A percentile compares a stretch with the other conserved stretches of the same genome.
These are phyloP conservation scores for Aureobasidium sp. DNA, from an alignment of 2,329 filamentous ascomycete genomes.

Conservation along the genomic window DNA sequence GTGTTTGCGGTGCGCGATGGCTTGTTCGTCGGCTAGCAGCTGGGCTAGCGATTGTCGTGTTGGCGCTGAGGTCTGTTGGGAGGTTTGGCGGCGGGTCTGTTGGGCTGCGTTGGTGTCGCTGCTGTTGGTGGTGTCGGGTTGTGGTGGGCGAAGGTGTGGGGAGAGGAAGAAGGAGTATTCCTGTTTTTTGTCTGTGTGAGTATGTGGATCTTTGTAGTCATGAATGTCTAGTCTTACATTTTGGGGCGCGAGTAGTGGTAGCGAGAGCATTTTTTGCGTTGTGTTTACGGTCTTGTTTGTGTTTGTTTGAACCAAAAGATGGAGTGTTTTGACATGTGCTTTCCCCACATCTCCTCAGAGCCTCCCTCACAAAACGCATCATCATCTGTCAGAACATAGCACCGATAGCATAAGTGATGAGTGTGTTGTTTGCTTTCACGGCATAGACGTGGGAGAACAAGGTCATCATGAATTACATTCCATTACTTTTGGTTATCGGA, in stretches of 20 bases:
- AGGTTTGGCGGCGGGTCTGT: constrained; percentile 16
- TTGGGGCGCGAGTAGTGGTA: constrained; percentile 62
- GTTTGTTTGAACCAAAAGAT: not conserved
- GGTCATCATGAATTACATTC: not conserved
- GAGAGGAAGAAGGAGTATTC: constrained; percentile 17
- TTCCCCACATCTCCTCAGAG: not conserved
- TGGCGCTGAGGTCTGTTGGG: constrained; percentile 27
- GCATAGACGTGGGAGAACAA: not conserved
- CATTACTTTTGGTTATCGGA: constrained; percentile 9
- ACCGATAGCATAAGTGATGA: not conserved
- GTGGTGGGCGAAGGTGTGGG: constrained; percentile 8
- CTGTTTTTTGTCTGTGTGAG: not conserved
- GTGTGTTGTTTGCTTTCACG: not conserved
- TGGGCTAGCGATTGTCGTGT: constrained; percentile 57
- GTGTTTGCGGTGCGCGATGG: constrained; percentile 66
- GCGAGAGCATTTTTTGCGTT: constrained; percentile 31
- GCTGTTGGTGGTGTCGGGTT: not conserved
- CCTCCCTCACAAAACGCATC: not conserved
- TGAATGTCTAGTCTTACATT: constrained; percentile 47
- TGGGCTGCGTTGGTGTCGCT: not conserved
- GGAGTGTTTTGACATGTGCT: constrained; percentile 11
- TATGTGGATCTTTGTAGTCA: not conserved
- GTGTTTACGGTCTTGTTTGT: not conserved
- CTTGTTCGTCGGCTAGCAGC: constrained; percentile 68
- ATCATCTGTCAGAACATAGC: not conserved